Evolutionary conservation across 352 stramenopile species (phyloP), one percentile per base, ranked within the genome.

Genomic region (Phytophthora idaei): DNA sequence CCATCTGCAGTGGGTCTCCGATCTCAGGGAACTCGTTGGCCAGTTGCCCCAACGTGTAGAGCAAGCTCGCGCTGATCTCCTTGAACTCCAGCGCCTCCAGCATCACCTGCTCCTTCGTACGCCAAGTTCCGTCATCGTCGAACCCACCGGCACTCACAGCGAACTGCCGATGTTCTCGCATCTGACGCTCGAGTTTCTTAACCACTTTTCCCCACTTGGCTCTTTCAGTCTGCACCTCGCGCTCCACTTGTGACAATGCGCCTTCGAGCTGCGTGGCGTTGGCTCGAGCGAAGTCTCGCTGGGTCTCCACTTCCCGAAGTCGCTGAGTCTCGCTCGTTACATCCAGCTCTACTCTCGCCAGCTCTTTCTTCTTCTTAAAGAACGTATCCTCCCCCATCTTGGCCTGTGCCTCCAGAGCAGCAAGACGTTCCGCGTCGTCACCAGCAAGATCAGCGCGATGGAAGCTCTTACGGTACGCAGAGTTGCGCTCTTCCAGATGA

Each of bases 341-440:
- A 55, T 98, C 93, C 61, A 93, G 94, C 49, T 95, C 80, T 21
- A 97, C 69, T 37, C 90, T 81, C 53, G 98, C 85, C 7, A 98
- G 75, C 70, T 98, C 94, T 64, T 98, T 98, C 76, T 98, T 98
- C 66, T 93, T 90, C 41, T 93, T 91, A 67, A 98, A 98, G 50
- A 98, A 87, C 29, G 64, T 67, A 57, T 98, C 93, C 46, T 97
- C 90, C 1, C 82, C 74, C 39, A 89, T 74, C 73, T 98, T 97
- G 4, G 79, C 77, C 67, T 98, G 86, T 6, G 95, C 79, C 62
- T 98, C 90, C 11, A 99, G 78, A 49, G 87, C 77, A 49, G 72
- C 74, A 67, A 99, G 79, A 61, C 94, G 85, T 49, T 93, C 71
- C 1, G 90, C 93, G 11, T 98, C 92, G 29, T 89, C 77, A 46